phyloP scores from a whole-genome alignment of 306 rosid species.

The Vigna mungo region DNA sequence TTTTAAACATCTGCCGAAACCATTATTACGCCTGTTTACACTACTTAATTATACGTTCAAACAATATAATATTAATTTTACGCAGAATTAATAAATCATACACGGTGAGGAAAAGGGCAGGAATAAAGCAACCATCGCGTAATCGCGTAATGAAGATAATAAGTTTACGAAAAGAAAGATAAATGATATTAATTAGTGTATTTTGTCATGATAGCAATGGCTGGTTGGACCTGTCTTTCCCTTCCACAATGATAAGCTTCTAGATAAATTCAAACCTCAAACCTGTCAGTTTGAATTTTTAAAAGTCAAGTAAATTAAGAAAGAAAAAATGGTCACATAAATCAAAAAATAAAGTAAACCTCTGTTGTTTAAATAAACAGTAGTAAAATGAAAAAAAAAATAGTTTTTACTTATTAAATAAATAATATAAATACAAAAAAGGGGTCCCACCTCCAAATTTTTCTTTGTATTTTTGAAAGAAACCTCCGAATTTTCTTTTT shows the following conservation, averaged over 20 bases:
- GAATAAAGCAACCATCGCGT: neutral
- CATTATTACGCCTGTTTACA: neutral
- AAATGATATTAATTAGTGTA: neutral
- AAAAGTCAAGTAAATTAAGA: neutral
- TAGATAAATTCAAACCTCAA: neutral
- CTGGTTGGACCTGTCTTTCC: constrained; percentile 25
- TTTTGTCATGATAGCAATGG: neutral
- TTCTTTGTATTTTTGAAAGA: too few relatives aligned
- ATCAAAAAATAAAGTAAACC: neutral
- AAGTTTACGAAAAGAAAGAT: neutral
- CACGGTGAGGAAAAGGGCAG: neutral
- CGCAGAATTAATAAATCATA: neutral
- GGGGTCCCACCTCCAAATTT: too few relatives aligned
- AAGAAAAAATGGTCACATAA: neutral
- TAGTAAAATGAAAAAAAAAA: too few relatives aligned
- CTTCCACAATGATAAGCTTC: constrained; percentile 20
- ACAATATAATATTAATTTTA: neutral
- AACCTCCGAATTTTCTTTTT: neutral
- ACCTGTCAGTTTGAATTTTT: neutral
- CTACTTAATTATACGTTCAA: neutral
- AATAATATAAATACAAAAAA: too few relatives aligned
- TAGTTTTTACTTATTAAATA: too few relatives aligned
- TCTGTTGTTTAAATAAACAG: neutral
- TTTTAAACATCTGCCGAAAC: neutral
- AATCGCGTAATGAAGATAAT: neutral